Evolutionary conservation across 306 rosid genomes (phyloP), one percentile per base, ranked within the genome.

Genomic region (Luffa acutangula): DNA sequence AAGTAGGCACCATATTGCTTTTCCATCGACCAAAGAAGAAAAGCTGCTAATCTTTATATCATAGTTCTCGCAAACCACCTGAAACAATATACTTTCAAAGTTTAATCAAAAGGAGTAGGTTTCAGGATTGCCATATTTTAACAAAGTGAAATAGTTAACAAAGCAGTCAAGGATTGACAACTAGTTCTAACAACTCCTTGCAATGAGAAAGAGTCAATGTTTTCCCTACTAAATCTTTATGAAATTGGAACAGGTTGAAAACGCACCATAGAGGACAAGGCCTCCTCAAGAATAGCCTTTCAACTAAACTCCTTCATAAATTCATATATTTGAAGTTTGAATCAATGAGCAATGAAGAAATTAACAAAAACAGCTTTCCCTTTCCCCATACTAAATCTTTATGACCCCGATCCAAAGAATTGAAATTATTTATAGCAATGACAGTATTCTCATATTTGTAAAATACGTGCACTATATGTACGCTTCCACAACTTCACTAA

Each of bases 1-100:
- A 75, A 94, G 98, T 81, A 94, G 79, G 89, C 98, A 94, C 97
- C 98, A 94, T 82, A 94, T 87, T 48, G 96, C 97, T 88, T 92
- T 94, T 88, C 98, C 98, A 85, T 92, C 97, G 43, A 89, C 90
- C 83, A 94, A 85, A 45, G 95, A 89, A 37, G 88, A 82, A 76
- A 90, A 89, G 60, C 60, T 85, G 83, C 85, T 89, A 10, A 91
- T 62, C 82, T 76, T 81, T 79, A 90, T 89, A 75, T 82, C 87
- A 86, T 94, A 94, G 33, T 77, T 87, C 77, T 83, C 85, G 84
- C 97, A 91, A 52, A 94, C 93, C 79, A 89, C 97, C 98, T 94
- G 86, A 73, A 87, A 79, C 46, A 17, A 14, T 17, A 48, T 34
- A 73, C 20, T 53, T 49, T 43, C 71, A 59, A 53, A 7, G 4